Conservation (phyloP, 2,329 filamentous ascomycete genomes). For the Stromatinia cepivora region DNA sequence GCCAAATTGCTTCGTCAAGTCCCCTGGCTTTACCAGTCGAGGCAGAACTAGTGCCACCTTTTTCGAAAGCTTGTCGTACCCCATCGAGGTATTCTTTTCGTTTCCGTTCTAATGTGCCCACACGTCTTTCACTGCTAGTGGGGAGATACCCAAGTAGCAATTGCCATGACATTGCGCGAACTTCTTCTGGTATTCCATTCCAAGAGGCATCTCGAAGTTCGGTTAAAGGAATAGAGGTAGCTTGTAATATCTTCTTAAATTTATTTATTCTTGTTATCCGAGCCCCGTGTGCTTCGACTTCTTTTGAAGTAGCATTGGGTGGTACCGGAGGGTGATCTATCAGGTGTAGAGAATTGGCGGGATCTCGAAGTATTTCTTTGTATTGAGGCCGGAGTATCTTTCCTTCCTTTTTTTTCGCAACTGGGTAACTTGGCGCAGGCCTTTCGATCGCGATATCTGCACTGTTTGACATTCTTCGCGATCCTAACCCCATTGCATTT, state of each 20-base stretch:
- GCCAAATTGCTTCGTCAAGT: conserved; percentile 96
- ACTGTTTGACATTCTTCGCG: conserved; percentile 75
- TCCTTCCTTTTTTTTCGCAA: conserved; percentile 84
- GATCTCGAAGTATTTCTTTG: conserved; percentile 87
- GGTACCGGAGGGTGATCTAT: conserved; percentile 83
- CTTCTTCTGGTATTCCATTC: conserved; percentile 92
- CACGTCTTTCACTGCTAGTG: conserved; percentile 90
- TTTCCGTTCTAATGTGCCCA: conserved; percentile 88
- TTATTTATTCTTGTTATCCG: conserved; percentile 95
- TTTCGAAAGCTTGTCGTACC: conserved; percentile 71
- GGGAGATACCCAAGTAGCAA: conserved; percentile 91
- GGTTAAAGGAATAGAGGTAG: conserved; percentile 81
- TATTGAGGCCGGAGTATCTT: conserved; percentile 97
- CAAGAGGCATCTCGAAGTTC: conserved; percentile 86
- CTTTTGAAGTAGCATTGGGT: conserved; percentile 73
- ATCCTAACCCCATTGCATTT: conserved; percentile 42
- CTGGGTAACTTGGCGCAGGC: conserved; percentile 78
- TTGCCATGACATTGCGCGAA: conserved; percentile 99
- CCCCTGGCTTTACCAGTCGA: conserved; percentile 58
- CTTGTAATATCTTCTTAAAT: conserved; percentile 93
- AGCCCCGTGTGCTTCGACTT: conserved; percentile 81
- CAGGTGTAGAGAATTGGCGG: conserved; percentile 90
- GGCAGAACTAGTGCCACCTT: conserved; percentile 53
- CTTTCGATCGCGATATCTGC: conserved; percentile 93
- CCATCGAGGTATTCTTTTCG: conserved; percentile 96